phyloP scores from a whole-genome alignment of 345 rosid genomes.

The Pistacia integerrima region DNA sequence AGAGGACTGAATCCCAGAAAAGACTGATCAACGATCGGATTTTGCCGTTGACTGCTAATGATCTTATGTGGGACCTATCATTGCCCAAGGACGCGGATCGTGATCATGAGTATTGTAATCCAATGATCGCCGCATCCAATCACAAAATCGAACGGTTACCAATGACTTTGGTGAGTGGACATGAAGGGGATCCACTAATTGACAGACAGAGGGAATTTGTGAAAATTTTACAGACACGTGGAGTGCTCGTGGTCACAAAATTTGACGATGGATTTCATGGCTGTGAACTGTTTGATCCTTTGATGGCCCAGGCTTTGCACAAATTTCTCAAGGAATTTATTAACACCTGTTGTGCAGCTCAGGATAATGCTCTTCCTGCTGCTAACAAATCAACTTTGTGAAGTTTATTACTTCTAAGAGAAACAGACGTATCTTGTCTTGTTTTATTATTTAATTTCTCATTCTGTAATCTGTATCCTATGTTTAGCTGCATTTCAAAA shows the following conservation, averaged over 20 bases:
- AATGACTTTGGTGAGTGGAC: slow-evolving; percentile 46
- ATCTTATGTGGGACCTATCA: slow-evolving; percentile 69
- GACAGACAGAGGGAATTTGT: slow-evolving; percentile 70
- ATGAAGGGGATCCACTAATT: slow-evolving; percentile 73
- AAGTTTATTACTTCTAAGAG: background rate
- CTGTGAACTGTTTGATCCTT: slow-evolving; percentile 59
- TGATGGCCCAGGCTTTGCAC: slow-evolving; percentile 41
- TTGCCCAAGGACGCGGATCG: slow-evolving; percentile 68
- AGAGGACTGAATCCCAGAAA: slow-evolving; percentile 62
- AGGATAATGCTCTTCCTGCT: background rate
- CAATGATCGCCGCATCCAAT: slow-evolving; percentile 30
- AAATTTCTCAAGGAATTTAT: slow-evolving; percentile 42
- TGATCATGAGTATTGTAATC: slow-evolving; percentile 77
- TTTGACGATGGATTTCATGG: slow-evolving; percentile 69
- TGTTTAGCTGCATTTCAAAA: too few relatives aligned
- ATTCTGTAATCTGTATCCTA: too few relatives aligned
- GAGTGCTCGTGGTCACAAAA: slow-evolving; percentile 53
- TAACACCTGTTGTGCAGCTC: background rate
- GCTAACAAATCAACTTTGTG: slow-evolving; percentile 14
- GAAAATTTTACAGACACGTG: slow-evolving; percentile 49
- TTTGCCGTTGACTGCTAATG: slow-evolving; percentile 53
- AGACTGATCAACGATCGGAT: slow-evolving; percentile 48
- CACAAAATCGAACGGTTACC: slow-evolving; percentile 59
- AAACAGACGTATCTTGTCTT: too few relatives aligned
- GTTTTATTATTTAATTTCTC: too few relatives aligned